Base-by-base conservation (phyloP, 768 basidiomycete genomes). In the Amanita polypyramis region DNA sequence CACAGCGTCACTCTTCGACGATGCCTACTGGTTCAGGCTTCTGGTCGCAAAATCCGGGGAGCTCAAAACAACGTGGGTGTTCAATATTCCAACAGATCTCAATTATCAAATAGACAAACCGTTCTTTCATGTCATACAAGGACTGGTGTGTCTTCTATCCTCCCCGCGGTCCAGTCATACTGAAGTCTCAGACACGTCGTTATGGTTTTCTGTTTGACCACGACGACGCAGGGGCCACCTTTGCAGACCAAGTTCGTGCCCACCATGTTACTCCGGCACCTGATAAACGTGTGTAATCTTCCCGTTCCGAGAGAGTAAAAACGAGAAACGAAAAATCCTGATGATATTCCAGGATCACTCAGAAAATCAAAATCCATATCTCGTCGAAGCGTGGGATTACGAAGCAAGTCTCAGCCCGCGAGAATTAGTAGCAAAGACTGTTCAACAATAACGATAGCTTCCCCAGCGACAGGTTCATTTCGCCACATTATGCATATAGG, bases 41-140 rank as follows among this genome's bases (percentile, higher is more conserved):
- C 64, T 79, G 34, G 80, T 82, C 50, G 62, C 72, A 47, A 70
- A 69, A 44, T 69, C 75, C 2, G 75, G 72, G 27, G 38, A 47
- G 20, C 10, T 37, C 35, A 77, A 76, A 58, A 73, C 79, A 33
- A 70, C 81, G 8, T 86, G 84, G 84, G 71, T 75, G 61, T 82
- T 85, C 65, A 74, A 74, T 51, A 68, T 85, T 46, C 77, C 78
- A 0, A 65, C 67, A 38, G 65, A 67, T 40, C 74, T 83, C 56
- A 73, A 80, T 45, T 97, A 94, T 62, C 74, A 77, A 55, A 73
- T 83, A 55, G 91, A 96, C 62, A 78, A 85, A 49, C 86, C 90
- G 2, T 95, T 95, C 69, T 96, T 96, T 66, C 91, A 97, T 63
- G 74, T 81, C 33, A 94, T 95, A 64, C 77, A 81, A 39, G 88